Conservation (phyloP, 2,329 filamentous ascomycete species). For the Hypoxylon sp. region DNA sequence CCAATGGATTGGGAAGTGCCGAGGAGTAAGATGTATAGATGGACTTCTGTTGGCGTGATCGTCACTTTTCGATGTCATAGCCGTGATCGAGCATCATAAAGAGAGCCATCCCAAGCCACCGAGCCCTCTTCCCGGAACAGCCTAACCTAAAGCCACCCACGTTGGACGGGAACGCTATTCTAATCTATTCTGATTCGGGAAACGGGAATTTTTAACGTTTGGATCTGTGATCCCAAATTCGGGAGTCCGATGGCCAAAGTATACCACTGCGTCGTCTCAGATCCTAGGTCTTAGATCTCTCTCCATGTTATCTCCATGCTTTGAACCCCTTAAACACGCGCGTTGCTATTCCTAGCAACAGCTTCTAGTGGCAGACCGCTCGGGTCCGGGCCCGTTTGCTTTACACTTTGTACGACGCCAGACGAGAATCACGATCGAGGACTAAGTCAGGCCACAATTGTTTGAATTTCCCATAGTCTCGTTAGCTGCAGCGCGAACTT, state of each 20-base stretch:
- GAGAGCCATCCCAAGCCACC: slow-evolving; percentile 22
- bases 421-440: not conserved
- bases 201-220: slow-evolving; percentile 13
- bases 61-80: slow-evolving; percentile 25
- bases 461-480: not conserved
- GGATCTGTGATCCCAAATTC: slow-evolving; percentile 26
- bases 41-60: slow-evolving; percentile 41
- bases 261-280: slow-evolving; percentile 24
- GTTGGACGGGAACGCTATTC: slow-evolving; percentile 12
- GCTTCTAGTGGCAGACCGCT: not conserved
- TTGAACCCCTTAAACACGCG: slow-evolving; percentile 11
- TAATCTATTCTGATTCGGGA: slow-evolving; percentile 18
- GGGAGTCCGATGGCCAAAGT: slow-evolving; percentile 24
- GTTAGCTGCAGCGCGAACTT: not conserved
- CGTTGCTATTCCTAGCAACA: slow-evolving; percentile 5
- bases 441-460: not conserved
- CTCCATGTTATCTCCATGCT: not conserved
- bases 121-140: slow-evolving; percentile 26
- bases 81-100: slow-evolving; percentile 41
- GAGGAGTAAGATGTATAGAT: slow-evolving; percentile 30
- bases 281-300: slow-evolving; percentile 15
- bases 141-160: slow-evolving; percentile 28
- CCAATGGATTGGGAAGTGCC: slow-evolving; percentile 8
- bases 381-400: not conserved
- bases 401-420: slow-evolving; percentile 17